These are phyloP conservation scores for Trametes hirsuta DNA, from an alignment of 1,284 basidiomycete genomes.

Conservation along the genomic window DNA sequence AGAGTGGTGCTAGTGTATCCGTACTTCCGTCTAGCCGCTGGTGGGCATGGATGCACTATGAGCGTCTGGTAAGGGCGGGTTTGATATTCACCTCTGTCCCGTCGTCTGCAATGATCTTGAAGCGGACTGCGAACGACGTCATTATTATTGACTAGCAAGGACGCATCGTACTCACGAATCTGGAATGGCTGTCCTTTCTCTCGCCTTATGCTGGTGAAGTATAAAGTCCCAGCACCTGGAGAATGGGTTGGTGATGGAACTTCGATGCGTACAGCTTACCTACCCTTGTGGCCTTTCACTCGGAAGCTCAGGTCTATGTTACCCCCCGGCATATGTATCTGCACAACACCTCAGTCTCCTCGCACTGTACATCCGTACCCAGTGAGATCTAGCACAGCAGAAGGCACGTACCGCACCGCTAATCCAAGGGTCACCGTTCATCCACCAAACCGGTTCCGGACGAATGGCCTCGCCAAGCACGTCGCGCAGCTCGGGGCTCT, in stretches of 20 bases:
- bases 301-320: slow-evolving; percentile 78
- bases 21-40: neutral
- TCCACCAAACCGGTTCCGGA: slow-evolving; percentile 73
- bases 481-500: slow-evolving; percentile 51
- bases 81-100: slow-evolving; percentile 52
- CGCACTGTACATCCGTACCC: neutral
- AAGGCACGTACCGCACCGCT: slow-evolving; percentile 58
- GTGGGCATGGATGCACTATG: neutral
- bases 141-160: neutral
- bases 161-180: slow-evolving; percentile 55
- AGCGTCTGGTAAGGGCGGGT: neutral
- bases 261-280: slow-evolving; percentile 10
- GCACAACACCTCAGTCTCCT: neutral
- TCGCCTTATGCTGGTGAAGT: slow-evolving; percentile 80
- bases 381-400: neutral
- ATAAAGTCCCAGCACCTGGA: slow-evolving; percentile 70
- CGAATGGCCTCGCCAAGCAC: slow-evolving; percentile 70
- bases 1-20: neutral
- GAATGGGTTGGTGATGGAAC: neutral
- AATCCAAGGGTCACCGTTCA: slow-evolving; percentile 77
- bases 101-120: slow-evolving; percentile 70
- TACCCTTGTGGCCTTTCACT: slow-evolving; percentile 71
- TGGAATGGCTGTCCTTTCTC: slow-evolving; percentile 74
- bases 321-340: slow-evolving; percentile 77
- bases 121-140: slow-evolving; percentile 53